Conservation (phyloP, 1,284 basidiomycete species). For the Puccinia novopanici region DNA sequence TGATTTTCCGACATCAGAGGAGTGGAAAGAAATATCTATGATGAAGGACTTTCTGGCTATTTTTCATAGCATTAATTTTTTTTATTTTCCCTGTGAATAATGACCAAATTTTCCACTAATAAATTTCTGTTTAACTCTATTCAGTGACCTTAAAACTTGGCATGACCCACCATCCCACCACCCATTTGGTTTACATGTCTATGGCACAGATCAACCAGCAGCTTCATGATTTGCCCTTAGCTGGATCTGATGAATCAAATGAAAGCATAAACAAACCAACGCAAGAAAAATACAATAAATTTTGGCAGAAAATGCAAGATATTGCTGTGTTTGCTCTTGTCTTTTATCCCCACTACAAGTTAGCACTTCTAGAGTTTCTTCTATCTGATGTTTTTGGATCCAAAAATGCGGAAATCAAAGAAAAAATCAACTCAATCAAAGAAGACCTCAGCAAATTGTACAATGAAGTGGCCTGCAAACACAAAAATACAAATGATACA, state of each 20-base stretch:
- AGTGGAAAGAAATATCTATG: background rate
- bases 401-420: no score
- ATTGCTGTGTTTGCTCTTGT: background rate
- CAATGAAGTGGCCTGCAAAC: no score
- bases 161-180: no score
- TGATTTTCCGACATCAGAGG: background rate
- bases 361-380: background rate
- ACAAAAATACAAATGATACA: no score
- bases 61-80: background rate
- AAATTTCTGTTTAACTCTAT: background rate
- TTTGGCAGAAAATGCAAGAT: background rate
- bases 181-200: no score
- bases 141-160: background rate
- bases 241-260: background rate
- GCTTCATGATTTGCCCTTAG: no score
- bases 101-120: no score
- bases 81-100: background rate
- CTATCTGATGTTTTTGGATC: no score
- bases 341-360: background rate
- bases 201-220: no score
- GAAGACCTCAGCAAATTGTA: background rate
- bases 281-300: background rate
- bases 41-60: slow-evolving; percentile 1
- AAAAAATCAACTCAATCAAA: no score
- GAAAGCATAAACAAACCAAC: background rate